Evolutionary conservation across 371 early-diverging fungal genomes (phyloP), one percentile per base, ranked within the genome.

Genomic region (Coemansia sp.): DNA sequence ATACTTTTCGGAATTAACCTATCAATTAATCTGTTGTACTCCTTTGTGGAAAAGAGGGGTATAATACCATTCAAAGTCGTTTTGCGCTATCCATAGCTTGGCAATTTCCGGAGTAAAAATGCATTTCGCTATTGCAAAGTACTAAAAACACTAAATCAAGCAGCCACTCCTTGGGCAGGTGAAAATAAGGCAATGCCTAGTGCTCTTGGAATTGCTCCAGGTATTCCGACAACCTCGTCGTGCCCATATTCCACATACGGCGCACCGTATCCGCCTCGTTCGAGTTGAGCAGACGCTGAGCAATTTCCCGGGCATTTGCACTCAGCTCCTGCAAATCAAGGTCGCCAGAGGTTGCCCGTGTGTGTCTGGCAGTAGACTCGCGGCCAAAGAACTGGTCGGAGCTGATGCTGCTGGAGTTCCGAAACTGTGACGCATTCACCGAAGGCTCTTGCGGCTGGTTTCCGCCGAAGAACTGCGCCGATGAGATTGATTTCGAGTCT

Each of bases 321-420:
- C 80, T 70, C 47, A 79, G 64, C 46, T 79, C 79, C 31, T 71
- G 64, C 24, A 79, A 53, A 55, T 79, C 77, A 36, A 79, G 42
- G 43, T 79, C 79, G 38, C 66, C 63, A 6, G 69, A 69, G 1
- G 60, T 29, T 10, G 61, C 66, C 9, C 78, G 52, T 14, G 54
- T 34, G 34, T 66, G 62, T 11, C 62, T 60, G 36, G 81, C 77
- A 18, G 88, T 84, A 56, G 88, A 89, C 50, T 87, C 86, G 39
- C 94, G 85, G 9, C 88, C 90, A 85, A 95, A 95, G 79, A 86
- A 95, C 78, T 93, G 91, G 62, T 94, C 94, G 4, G 92, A 69
- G 44, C 69, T 66, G 32, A 69, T 60, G 53, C 67, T 66, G 18
- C 18, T 40, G 36, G 60, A 50, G 33, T 50, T 33, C 38, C 42